Base-by-base conservation (phyloP, 1,284 basidiomycete genomes). In the Cystobasidium slooffiae region DNA sequence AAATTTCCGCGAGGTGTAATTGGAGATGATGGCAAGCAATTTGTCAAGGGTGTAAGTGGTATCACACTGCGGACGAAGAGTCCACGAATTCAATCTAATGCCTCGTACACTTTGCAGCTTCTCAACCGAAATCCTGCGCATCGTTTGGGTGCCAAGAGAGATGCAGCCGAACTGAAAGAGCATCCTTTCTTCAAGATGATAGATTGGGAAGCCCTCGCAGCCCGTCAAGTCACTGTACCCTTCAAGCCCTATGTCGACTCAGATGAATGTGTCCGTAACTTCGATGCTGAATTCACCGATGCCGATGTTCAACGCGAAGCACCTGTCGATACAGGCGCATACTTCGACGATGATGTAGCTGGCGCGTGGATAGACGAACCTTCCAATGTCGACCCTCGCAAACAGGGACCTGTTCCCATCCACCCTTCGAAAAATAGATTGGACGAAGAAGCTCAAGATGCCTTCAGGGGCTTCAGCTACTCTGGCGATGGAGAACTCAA, bases 191-290 rank as follows among this genome's bases (percentile, higher is more conserved):
- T 99, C 87, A 88, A 88, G 80, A 84, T 86, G 56, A 95, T 99
- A 80, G 94, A 97, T 83, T 97, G 94, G 72, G 85, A 87, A 55
- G 88, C 91, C 3, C 88, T 99, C 41, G 88, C 90, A 56, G 87
- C 87, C 78, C 97, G 97, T 83, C 92, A 97, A 81, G 89, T 96
- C 63, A 93, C 94, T 0, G 97, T 97, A 1, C 95, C 95, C 0
- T 99, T 99, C 87, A 99, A 98, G 83, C 97, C 97, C 16, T 87
- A 91, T 75, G 95, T 99, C 78, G 96, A 98, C 82, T 97, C 94
- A 37, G 97, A 99, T 85, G 97, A 99, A 84, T 94, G 91, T 31
- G 94, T 94, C 43, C 90, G 91, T 78, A 98, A 98, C 86, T 99
- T 99, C 82, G 97, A 99, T 82, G 92, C 94, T 52, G 95, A 98